A percentile compares a stretch with the other conserved stretches of the same genome.
Evolutionary conservation across 768 basidiomycete genomes (phyloP).

Genomic region (Clitopilus hobsonii): DNA sequence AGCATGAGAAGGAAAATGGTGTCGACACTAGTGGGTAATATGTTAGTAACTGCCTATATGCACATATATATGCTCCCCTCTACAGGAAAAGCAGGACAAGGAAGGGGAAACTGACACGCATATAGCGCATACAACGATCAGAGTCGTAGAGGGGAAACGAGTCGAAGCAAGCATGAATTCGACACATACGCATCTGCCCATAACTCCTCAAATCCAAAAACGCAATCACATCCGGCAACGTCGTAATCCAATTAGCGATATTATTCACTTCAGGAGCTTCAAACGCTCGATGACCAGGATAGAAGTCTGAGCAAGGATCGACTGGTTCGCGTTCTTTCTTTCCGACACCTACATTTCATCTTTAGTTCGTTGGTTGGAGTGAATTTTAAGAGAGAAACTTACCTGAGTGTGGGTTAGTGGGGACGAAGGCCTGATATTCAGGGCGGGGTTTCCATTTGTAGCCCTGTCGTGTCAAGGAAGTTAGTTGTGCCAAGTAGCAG

Average conservation of each 20-base stretch:
- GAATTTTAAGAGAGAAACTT: no score
- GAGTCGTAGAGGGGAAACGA: background rate
- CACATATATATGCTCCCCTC: no score
- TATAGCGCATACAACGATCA: background rate
- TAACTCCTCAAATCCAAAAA: conserved; percentile 80
- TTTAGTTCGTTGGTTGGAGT: no score
- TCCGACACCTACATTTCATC: no score
- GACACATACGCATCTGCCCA: conserved; percentile 70
- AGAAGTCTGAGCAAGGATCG: conserved; percentile 72
- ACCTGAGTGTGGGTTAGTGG: background rate
- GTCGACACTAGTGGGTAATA: background rate
- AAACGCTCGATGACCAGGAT: conserved; percentile 70
- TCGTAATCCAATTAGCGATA: conserved; percentile 62
- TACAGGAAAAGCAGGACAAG: conserved; percentile 72
- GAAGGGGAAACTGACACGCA: conserved; percentile 62
- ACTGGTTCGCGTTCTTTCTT: conserved; percentile 9
- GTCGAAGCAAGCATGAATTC: background rate
- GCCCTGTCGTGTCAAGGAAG: conserved; percentile 38
- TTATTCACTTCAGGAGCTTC: conserved; percentile 74
- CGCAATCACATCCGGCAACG: conserved; percentile 46
- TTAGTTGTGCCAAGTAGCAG: background rate
- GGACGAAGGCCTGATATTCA: conserved; percentile 1
- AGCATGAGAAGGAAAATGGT: background rate
- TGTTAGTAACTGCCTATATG: no score
- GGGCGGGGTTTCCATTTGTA: conserved; percentile 59